A percentile compares a stretch with the other conserved stretches of the same genome.
phyloP scores from a whole-genome alignment of 306 rosid genomes.

The Neltuma alba region DNA sequence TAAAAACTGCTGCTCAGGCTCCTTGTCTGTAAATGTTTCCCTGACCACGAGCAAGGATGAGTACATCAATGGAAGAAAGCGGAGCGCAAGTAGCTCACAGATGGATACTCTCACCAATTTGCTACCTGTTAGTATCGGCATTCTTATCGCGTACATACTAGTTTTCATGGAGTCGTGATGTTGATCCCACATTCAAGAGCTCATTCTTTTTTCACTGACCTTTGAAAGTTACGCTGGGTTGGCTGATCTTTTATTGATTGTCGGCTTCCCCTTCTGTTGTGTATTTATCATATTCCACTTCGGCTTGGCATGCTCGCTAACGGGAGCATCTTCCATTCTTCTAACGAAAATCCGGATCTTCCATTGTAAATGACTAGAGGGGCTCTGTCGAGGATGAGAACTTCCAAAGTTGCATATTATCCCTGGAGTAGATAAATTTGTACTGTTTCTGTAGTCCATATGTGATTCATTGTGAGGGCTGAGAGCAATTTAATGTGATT shows the following conservation, averaged over 20 bases:
- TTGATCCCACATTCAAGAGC: constrained; percentile 35
- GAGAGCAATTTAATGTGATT: constrained; percentile 19
- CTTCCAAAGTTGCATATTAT: constrained; percentile 35
- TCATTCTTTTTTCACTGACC: constrained; percentile 40
- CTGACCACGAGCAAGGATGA: constrained; percentile 78
- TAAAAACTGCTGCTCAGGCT: constrained; percentile 58
- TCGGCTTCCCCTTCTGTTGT: constrained; percentile 32
- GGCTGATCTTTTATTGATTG: constrained; percentile 42
- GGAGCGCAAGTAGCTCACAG: constrained; percentile 49
- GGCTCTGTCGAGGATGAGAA: constrained; percentile 10
- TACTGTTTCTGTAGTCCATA: constrained; percentile 20
- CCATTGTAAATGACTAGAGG: constrained; percentile 30
- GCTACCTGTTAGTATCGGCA: constrained; percentile 48
- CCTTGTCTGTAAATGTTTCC: constrained; percentile 81
- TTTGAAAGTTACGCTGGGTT: constrained; percentile 22
- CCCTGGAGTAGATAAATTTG: neutral
- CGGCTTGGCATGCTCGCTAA: constrained; percentile 34
- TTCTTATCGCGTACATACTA: constrained; percentile 49
- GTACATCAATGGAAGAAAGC: constrained; percentile 66
- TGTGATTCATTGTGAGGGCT: constrained; percentile 2
- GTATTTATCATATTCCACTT: constrained; percentile 29
- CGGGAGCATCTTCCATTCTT: constrained; percentile 23
- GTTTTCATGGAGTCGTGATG: constrained; percentile 43
- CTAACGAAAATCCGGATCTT: constrained; percentile 33
- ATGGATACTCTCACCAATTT: constrained; percentile 48